Evolutionary conservation across 2,329 filamentous ascomycete genomes (phyloP).

Genomic region (Fusarium incarnatum): DNA sequence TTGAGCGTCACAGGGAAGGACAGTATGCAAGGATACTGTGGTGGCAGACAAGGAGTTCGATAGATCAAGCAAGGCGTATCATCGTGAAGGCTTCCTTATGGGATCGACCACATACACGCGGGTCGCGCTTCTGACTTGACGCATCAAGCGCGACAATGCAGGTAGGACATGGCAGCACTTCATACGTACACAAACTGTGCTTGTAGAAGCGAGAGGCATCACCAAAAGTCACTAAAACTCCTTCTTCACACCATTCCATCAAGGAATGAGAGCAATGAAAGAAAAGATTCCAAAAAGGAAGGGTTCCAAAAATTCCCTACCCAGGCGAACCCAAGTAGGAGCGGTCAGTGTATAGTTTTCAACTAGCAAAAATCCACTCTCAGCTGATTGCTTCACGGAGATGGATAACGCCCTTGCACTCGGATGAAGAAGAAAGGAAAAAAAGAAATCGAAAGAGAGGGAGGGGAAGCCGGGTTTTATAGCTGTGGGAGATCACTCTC

Average conservation of each 20-base stretch:
- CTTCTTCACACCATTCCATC: slow-evolving; percentile 56
- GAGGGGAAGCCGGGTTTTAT: slow-evolving; percentile 50
- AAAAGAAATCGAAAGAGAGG: slow-evolving; percentile 51
- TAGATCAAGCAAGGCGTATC: too few relatives aligned
- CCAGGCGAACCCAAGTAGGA: slow-evolving; percentile 74
- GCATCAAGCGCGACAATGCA: neutral
- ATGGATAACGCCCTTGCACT: slow-evolving; percentile 76
- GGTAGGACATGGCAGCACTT: too few relatives aligned
- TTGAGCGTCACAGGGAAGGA: neutral
- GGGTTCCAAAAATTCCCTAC: slow-evolving; percentile 78
- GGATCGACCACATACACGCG: neutral
- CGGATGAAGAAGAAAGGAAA: slow-evolving; percentile 63
- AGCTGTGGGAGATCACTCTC: slow-evolving; percentile 31
- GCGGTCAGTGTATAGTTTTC: slow-evolving; percentile 83
- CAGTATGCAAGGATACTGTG: neutral
- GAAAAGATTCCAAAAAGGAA: slow-evolving; percentile 47
- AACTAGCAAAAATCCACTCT: slow-evolving; percentile 91
- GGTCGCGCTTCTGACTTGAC: neutral
- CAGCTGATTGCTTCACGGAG: slow-evolving; percentile 72
- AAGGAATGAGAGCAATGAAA: slow-evolving; percentile 56
- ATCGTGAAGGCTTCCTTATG: neutral
- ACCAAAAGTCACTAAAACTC: slow-evolving; percentile 18
- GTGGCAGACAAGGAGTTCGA: neutral
- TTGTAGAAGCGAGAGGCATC: neutral
- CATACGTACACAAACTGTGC: too few relatives aligned